Evolutionary conservation across 805 yeast species (phyloP), one percentile per base, ranked within the genome.

Genomic region (Lachancea kluyveri): DNA sequence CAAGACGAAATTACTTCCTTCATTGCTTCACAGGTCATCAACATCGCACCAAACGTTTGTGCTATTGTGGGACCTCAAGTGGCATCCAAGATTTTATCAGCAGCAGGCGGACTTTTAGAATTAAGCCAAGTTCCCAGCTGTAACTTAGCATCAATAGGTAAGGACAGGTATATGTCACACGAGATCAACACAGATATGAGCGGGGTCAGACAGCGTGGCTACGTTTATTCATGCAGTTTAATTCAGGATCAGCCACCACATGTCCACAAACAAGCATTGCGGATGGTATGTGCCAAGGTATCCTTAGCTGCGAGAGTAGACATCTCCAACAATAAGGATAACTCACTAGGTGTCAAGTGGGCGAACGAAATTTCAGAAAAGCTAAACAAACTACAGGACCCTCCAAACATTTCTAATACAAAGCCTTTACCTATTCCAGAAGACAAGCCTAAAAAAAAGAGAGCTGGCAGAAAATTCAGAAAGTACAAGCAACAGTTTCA

Each of bases 241-340:
- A 70, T 83, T 2, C 79, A 72, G 36, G 57, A 60, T 4, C 73
- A 76, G 19, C 77, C 86, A 0, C 68, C 70, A 3, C 79, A 73
- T 21, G 54, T 70, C 14, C 65, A 77, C 30, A 73, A 71, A 34
- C 82, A 81, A 45, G 90, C 87, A 6, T 65, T 85, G 64, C 62
- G 96, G 35, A 78, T 86, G 42, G 59, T 84, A 0, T 72, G 95
- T 24, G 95, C 81, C 0, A 90, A 88, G 50, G 62, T 85, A 1
- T 68, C 83, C 0, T 60, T 92, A 5, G 92, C 95, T 0, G 86
- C 96, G 0, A 64, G 97, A 39, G 65, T 90, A 4, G 98, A 90
- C 50, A 60, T 71, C 11, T 63, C 79, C 2, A 50, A 64, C 18
- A 41, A 45, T 26, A 48, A 60, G 12, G 45, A 55, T 0, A 68